Conservation (phyloP, 2,329 filamentous ascomycete species). For the Cylindrodendrum hubeiense region DNA sequence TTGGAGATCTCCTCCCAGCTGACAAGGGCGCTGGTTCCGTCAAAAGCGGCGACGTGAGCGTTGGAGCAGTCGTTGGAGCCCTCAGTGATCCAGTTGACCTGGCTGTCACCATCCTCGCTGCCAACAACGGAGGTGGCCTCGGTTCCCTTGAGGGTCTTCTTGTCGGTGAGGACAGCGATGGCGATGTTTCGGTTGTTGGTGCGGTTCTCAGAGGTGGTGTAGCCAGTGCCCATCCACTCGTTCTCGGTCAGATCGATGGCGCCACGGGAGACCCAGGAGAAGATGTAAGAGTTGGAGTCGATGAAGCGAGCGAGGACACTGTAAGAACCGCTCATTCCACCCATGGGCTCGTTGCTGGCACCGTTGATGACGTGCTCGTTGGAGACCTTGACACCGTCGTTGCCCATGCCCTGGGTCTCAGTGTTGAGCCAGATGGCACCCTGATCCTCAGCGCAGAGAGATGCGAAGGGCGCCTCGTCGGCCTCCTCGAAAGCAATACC, state of each 20-base stretch:
- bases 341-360: slow-evolving; percentile 68
- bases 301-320: slow-evolving; percentile 67
- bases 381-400: slow-evolving; percentile 67
- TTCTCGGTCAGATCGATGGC: slow-evolving; percentile 66
- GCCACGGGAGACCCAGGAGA: slow-evolving; percentile 73
- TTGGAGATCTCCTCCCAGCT: slow-evolving; percentile 72
- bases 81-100: slow-evolving; percentile 70
- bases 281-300: slow-evolving; percentile 66
- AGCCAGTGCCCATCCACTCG: slow-evolving; percentile 69
- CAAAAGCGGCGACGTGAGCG: slow-evolving; percentile 69
- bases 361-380: slow-evolving; percentile 74
- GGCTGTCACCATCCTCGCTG: slow-evolving; percentile 64
- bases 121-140: slow-evolving; percentile 68
- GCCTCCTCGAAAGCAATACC: slow-evolving; percentile 73
- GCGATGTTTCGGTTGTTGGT: slow-evolving; percentile 72
- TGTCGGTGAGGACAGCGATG: slow-evolving; percentile 67
- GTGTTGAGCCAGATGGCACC: slow-evolving; percentile 75
- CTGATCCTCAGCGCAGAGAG: slow-evolving; percentile 72
- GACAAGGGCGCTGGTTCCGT: slow-evolving; percentile 64
- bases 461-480: slow-evolving; percentile 68
- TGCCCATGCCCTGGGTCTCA: slow-evolving; percentile 66
- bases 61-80: slow-evolving; percentile 67
- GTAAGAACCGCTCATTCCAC: slow-evolving; percentile 74
- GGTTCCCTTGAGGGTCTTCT: slow-evolving; percentile 65
- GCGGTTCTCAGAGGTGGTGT: slow-evolving; percentile 64